Conservation (phyloP, 306 rosid genomes). For the Prunus davidiana region DNA sequence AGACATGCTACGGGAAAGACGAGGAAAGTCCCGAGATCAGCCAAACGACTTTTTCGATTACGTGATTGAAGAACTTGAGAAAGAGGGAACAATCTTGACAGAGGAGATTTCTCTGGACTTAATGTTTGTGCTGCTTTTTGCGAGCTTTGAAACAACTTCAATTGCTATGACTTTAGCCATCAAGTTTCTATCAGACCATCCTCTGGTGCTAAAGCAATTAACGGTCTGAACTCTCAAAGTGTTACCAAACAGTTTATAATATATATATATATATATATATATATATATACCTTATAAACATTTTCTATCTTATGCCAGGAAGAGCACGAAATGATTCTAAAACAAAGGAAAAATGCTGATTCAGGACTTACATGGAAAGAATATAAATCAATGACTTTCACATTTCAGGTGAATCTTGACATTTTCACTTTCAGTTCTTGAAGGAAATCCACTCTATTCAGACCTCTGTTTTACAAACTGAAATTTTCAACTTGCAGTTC, state of each 20-base stretch:
- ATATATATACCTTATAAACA: not conserved
- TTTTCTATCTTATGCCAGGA: conserved; percentile 43
- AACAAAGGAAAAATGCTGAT: conserved; percentile 49
- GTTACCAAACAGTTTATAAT: not conserved
- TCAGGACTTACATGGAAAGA: conserved; percentile 86
- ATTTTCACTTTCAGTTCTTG: conserved; percentile 2
- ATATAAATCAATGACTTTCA: conserved; percentile 89
- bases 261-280: no score
- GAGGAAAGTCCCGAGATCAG: conserved; percentile 40
- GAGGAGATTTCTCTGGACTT: conserved; percentile 82
- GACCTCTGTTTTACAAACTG: conserved; percentile 20
- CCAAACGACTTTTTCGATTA: conserved; percentile 68
- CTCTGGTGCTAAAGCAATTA: conserved; percentile 63
- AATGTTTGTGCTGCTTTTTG: conserved; percentile 85
- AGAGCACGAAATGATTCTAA: conserved; percentile 75
- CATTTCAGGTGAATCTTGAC: conserved; percentile 61
- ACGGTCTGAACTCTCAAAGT: conserved; percentile 37
- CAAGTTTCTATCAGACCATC: conserved; percentile 60
- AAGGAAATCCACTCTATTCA: not conserved
- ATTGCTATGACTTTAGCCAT: conserved; percentile 63
- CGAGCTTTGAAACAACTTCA: conserved; percentile 95
- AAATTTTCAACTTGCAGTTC: conserved; percentile 50
- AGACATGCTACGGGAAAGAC: conserved; percentile 68
- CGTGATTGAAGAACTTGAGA: conserved; percentile 66
- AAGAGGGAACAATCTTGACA: conserved; percentile 75